A percentile compares a stretch with the other conserved stretches of the same genome.
Conservation (phyloP, 2,329 filamentous ascomycete genomes). For the Trichophyton simii region DNA sequence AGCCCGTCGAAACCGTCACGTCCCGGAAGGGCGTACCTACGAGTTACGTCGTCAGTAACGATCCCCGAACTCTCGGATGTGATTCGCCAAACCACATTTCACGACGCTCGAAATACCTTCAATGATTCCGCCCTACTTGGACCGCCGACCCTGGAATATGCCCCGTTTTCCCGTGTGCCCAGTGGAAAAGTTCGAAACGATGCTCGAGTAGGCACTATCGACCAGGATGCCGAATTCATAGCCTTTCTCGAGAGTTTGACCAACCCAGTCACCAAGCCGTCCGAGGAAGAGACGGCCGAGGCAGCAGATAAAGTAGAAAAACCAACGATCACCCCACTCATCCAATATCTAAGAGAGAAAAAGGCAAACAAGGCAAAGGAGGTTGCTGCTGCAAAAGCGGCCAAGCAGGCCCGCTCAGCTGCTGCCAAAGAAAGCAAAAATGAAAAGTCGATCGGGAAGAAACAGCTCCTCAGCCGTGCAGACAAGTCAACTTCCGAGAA, state of each 20-base stretch:
- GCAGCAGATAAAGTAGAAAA: constrained; percentile 42
- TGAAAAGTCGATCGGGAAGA: constrained; percentile 31
- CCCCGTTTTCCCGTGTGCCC: constrained; percentile 72
- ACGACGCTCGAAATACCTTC: constrained; percentile 67
- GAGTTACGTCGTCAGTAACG: constrained; percentile 59
- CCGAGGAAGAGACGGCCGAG: constrained; percentile 38
- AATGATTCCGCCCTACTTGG: constrained; percentile 61
- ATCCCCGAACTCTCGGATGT: constrained; percentile 55
- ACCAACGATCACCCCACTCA: constrained; percentile 73
- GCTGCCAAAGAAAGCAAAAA: constrained; percentile 30
- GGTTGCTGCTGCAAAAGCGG: constrained; percentile 38
- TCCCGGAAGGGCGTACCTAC: constrained; percentile 70
- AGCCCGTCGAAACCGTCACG: constrained; percentile 76
- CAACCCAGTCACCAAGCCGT: constrained; percentile 51
- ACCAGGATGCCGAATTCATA: constrained; percentile 93
- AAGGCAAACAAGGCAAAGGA: constrained; percentile 59
- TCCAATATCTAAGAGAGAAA: constrained; percentile 83
- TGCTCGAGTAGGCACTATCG: constrained; percentile 82
- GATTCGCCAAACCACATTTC: constrained; percentile 58
- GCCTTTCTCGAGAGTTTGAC: constrained; percentile 79
- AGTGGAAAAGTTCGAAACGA: constrained; percentile 63
- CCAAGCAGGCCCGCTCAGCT: constrained; percentile 23
- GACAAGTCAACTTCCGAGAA: constrained; percentile 25
- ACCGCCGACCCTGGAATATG: constrained; percentile 67
- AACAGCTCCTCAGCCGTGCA: constrained; percentile 26